Percentiles rank a stretch among this genome's conserved stretches.
phyloP scores from a whole-genome alignment of 2,329 filamentous ascomycete genomes.

The Boeremia lycopersici region DNA sequence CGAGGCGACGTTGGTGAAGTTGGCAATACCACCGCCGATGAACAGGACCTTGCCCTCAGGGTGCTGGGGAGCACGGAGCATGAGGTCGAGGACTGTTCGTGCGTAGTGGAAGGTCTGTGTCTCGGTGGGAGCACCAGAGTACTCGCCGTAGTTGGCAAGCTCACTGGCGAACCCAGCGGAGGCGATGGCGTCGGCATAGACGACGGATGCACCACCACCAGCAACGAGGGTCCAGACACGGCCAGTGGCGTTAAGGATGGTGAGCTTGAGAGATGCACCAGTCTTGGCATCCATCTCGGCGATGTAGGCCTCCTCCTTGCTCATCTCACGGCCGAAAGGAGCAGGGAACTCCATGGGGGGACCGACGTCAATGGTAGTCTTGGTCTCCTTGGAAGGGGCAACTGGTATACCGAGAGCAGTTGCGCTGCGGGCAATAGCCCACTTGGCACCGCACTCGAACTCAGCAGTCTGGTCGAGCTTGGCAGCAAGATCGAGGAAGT shows the following conservation, averaged over 20 bases:
- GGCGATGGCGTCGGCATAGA: conserved; percentile 98
- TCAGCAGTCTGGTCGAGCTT: conserved; percentile 99
- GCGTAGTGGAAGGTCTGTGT: conserved; percentile 99
- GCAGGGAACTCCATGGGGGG: conserved; percentile 99
- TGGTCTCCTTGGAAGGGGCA: conserved; percentile 65
- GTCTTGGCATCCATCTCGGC: conserved; percentile 99
- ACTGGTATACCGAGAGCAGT: conserved; percentile 83
- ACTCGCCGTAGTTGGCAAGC: conserved; percentile 99
- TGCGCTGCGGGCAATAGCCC: conserved; percentile 93
- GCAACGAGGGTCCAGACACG: conserved; percentile 98
- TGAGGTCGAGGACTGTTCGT: conserved; percentile 92
- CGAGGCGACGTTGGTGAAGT: conserved; percentile 99
- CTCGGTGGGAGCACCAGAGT: conserved; percentile 98
- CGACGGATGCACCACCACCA: conserved; percentile 98
- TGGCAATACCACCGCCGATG: conserved; percentile 99
- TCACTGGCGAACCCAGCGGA: conserved; percentile 94
- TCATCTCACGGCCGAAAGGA: conserved; percentile 96
- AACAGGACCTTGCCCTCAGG: conserved; percentile 97
- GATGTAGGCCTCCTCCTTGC: conserved; percentile 99
- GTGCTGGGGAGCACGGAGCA: conserved; percentile 86
- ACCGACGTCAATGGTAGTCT: conserved; percentile 92
- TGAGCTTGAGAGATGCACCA: conserved; percentile 97
- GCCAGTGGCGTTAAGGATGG: conserved; percentile 87
- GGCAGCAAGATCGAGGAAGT: conserved; percentile 98
- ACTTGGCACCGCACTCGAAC: conserved; percentile 99